Evolutionary conservation across 1,284 basidiomycete genomes (phyloP), one percentile per base, ranked within the genome.

Genomic region (Naganishia sp.): DNA sequence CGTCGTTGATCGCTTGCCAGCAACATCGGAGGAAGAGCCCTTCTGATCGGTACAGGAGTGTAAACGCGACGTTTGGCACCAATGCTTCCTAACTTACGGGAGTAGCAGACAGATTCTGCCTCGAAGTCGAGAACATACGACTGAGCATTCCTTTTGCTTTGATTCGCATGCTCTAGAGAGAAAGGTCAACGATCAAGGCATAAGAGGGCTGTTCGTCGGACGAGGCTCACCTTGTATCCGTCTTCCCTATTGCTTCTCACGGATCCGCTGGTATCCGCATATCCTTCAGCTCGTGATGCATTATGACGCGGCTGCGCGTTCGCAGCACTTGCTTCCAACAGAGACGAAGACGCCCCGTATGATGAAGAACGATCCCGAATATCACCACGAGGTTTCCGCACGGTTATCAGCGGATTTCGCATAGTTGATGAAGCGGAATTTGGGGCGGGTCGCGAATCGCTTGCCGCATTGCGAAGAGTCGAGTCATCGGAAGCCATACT

Each of bases 71-170:
- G 10, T 39, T 13, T 7, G 33, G 6, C 23, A 21, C 21, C 7
- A 6, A 42, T 9, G 28, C 23, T n/a, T 28, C 1, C 7, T 13
- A 0, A 33, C 53, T 50, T 31, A 65, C 63, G 21, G 28, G 23
- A 23, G 28, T 44, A 18, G n/a, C 43, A 23, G 44, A 31, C 6
- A 31, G 63, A 13, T 36, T 39, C 46, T 56, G 36, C 44, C 39
- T 54, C 25, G 53, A 46, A 44, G 50, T 48, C 25, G 61, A 56
- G 23, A 80, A 80, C 75, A 79, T 77, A 57, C 77, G 71, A 1
- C 78, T 78, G 66, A 79, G 76, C 66, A 80, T 72, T 16, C 78
- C 77, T 68, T 69, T 77, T 36, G 75, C 75, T 67, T 73, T 78
- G 68, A 66, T 73, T 16, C 74, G 69, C 67, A 76, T 72, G 46